Evolutionary conservation across 805 yeast species (phyloP).

Genomic region (Starmerella khaoyaiensis): DNA sequence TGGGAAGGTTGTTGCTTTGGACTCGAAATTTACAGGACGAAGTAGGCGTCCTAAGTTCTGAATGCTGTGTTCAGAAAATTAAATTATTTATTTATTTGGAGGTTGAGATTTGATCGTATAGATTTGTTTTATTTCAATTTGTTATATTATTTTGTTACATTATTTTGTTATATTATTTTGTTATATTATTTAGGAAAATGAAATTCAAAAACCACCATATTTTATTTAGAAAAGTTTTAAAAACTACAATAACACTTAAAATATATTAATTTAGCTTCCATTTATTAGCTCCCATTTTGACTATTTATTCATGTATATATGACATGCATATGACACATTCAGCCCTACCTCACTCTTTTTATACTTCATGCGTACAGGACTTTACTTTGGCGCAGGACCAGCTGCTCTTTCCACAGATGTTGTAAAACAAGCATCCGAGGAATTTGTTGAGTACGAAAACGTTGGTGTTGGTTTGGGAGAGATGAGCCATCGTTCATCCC

Average conservation of each 20-base stretch:
- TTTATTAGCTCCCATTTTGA: not conserved
- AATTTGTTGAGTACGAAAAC: conserved; percentile 56
- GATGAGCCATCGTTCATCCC: conserved; percentile 84
- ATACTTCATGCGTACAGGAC: conserved; percentile 20
- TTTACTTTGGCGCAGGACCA: conserved; percentile 97
- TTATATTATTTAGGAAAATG: too few relatives aligned
- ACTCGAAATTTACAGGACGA: conserved; percentile 86
- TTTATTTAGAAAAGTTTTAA: too few relatives aligned
- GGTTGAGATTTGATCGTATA: not conserved
- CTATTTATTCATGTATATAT: not conserved
- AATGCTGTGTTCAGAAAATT: too few relatives aligned
- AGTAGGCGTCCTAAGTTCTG: conserved; percentile 55
- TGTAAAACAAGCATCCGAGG: conserved; percentile 75
- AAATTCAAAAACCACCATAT: too few relatives aligned
- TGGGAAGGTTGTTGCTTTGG: conserved; percentile 77
- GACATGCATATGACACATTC: not conserved
- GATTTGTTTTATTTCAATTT: not conserved
- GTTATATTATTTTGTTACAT: not conserved
- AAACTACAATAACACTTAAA: too few relatives aligned
- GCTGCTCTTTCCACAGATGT: conserved; percentile 79
- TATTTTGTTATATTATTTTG: not conserved
- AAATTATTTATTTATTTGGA: conserved; percentile 8
- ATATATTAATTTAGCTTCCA: not conserved
- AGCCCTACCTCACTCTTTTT: not conserved
- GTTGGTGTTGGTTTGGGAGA: conserved; percentile 86